A percentile compares a stretch with the other conserved stretches of the same genome.
Conservation (phyloP, 129 eudicot genomes). For the Solidago caesia region DNA sequence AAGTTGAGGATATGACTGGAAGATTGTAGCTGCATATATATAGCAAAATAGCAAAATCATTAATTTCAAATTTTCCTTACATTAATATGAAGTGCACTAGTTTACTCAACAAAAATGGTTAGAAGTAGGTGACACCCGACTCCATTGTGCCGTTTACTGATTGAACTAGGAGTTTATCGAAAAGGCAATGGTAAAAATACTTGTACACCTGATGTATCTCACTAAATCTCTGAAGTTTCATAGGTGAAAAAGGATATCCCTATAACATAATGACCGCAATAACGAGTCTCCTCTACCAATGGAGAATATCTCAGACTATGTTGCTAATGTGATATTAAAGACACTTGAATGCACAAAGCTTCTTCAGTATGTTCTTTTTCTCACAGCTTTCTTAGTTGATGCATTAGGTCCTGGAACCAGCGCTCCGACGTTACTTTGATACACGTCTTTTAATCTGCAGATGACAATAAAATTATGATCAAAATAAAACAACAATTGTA, state of each 20-base stretch:
- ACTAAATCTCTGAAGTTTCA: slow-evolving; percentile 13
- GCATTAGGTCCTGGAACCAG: slow-evolving; percentile 46
- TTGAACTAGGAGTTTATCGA: slow-evolving; percentile 8
- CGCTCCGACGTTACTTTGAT: slow-evolving; percentile 60
- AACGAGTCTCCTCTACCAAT: slow-evolving; percentile 15
- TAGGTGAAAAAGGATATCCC: background rate
- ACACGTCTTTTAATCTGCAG: slow-evolving; percentile 73
- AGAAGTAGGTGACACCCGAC: background rate
- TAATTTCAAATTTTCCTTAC: slow-evolving; percentile 12
- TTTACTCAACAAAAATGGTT: slow-evolving; percentile 31
- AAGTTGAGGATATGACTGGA: too few species aligned
- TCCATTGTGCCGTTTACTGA: background rate
- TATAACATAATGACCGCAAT: slow-evolving; percentile 2
- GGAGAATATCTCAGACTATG: background rate
- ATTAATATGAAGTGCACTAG: slow-evolving; percentile 14
- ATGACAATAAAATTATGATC: slow-evolving; percentile 4
- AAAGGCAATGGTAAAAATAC: slow-evolving; percentile 9
- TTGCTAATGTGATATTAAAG: background rate
- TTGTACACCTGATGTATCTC: slow-evolving; percentile 14
- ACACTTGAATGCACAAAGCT: background rate
- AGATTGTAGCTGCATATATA: too few species aligned
- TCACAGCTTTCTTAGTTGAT: slow-evolving; percentile 58
- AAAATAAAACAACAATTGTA: background rate
- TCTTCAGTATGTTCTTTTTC: slow-evolving; percentile 80
- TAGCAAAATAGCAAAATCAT: slow-evolving; percentile 19